Percentiles rank a stretch among this genome's conserved stretches.
Evolutionary conservation across 768 basidiomycete genomes (phyloP).

Genomic region (Suillus variegatus): DNA sequence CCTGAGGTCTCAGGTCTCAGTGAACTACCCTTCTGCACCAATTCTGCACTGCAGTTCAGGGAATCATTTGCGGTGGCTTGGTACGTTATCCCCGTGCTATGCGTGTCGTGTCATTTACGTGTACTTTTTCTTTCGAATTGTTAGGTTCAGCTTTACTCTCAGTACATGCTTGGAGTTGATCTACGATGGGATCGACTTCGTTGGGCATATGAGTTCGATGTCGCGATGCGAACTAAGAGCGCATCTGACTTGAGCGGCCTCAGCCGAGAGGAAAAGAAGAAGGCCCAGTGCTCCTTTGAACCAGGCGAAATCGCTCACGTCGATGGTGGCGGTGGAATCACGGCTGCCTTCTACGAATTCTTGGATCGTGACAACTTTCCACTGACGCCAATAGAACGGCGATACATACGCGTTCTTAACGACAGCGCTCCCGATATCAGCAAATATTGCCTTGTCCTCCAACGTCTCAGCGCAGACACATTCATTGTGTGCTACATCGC

Average conservation of each 20-base stretch:
- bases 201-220: conserved; percentile 14
- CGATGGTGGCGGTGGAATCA: conserved; percentile 12
- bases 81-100: background rate
- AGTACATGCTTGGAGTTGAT: conserved; percentile 12
- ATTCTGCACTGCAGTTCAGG: background rate
- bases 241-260: conserved; percentile 2
- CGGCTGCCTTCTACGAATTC: conserved; percentile 13
- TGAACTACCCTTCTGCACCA: background rate
- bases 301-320: conserved; percentile 16
- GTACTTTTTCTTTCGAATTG: background rate
- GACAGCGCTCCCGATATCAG: conserved; percentile 1
- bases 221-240: conserved; percentile 9
- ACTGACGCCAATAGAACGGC: conserved; percentile 7
- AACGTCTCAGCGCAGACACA: conserved; percentile 24
- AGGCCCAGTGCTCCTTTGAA: conserved; percentile 5
- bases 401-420: background rate
- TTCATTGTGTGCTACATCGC: conserved; percentile 41
- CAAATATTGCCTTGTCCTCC: conserved; percentile 36
- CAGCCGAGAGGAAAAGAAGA: conserved; percentile 4
- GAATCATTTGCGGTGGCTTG: background rate
- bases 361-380: conserved; percentile 2
- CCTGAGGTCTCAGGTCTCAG: background rate
- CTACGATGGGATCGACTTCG: conserved; percentile 14
- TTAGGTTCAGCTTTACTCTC: background rate
- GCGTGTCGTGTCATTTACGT: background rate